Evolutionary conservation across 1,284 basidiomycete species (phyloP), one percentile per base, ranked within the genome.

Genomic region (Veloporphyrellus conicus): DNA sequence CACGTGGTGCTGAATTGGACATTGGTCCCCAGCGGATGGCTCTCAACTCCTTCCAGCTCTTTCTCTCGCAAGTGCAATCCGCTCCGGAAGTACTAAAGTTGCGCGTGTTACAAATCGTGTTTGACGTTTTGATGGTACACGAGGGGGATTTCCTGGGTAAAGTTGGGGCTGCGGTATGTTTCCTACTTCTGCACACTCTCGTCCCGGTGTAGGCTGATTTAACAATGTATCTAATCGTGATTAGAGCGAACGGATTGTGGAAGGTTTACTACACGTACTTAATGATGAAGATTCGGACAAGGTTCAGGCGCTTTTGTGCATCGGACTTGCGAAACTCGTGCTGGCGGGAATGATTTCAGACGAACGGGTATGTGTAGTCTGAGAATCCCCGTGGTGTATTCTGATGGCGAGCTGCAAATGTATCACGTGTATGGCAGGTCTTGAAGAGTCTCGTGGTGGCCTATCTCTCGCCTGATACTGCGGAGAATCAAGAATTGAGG

Each of bases 101-200:
- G 39, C 86, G 88, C 53, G 84, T 93, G 3, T 72, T 96, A 14
- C 87, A 94, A 61, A 80, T 93, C 47, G 76, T 97, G 16, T 94
- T 97, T 63, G 95, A 98, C 66, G 70, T 97, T 49, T 70, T 98
- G 54, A 86, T 96, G 75, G 82, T 93, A 45, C 91, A 98, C 61
- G 91, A 93, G 48, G 76, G 81, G 41, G 82, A 85, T 43, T 88
- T 90, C 62, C 74, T 90, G 54, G 76, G 74, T 35, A 76, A 74
- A 18, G 75, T 69, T 2, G 78, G 74, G 49, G 69, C 75, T 6
- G 73, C 76, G 41, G 83, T 84, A 52, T 6, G 47, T 44, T n/a
- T 22, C 43, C 32, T 27, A 10, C 42, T 31, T 9, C 8, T n/a
- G n/a, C n/a, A n/a, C n/a, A n/a, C n/a, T n/a, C n/a, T n/a, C n/a